Percentiles rank a stretch among this genome's conserved stretches.
Conservation (phyloP, 805 yeast species). For the Cephaloascus fragrans region DNA sequence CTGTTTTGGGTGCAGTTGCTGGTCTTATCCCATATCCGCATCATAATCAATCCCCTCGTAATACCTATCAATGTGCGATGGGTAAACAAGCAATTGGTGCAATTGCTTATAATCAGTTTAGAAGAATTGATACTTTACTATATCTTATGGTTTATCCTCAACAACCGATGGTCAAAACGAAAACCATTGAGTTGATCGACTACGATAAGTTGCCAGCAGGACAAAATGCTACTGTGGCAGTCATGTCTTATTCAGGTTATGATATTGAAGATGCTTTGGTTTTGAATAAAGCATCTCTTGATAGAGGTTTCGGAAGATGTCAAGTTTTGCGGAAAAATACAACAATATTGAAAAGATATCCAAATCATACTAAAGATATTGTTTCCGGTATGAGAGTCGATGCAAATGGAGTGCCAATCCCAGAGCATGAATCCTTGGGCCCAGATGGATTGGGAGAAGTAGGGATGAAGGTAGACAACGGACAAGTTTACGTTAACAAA, state of each 20-base stretch:
- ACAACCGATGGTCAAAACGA: slow-evolving; percentile 98
- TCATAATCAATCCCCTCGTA: slow-evolving; percentile 88
- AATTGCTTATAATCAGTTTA: slow-evolving; percentile 92
- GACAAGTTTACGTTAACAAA: slow-evolving; percentile 90
- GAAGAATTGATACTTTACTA: slow-evolving; percentile 87
- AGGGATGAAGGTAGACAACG: slow-evolving; percentile 82
- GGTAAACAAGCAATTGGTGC: slow-evolving; percentile 99
- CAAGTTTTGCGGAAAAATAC: slow-evolving; percentile 92
- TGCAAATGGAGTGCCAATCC: slow-evolving; percentile 70
- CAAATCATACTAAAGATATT: slow-evolving; percentile 88
- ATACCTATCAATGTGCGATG: slow-evolving; percentile 92
- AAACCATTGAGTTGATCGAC: slow-evolving; percentile 89
- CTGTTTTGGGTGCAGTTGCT: slow-evolving; percentile 87
- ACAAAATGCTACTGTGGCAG: slow-evolving; percentile 97
- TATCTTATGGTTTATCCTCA: slow-evolving; percentile 98
- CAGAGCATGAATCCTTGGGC: slow-evolving; percentile 80
- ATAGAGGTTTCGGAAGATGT: slow-evolving; percentile 96
- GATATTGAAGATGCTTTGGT: slow-evolving; percentile 99
- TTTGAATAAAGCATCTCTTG: slow-evolving; percentile 84
- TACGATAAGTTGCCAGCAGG: slow-evolving; percentile 98
- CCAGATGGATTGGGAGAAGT: slow-evolving; percentile 97
- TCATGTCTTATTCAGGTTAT: slow-evolving; percentile 97
- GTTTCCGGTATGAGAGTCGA: slow-evolving; percentile 88
- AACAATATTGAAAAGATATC: slow-evolving; percentile 79
- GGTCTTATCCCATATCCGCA: slow-evolving; percentile 90